phyloP scores from a whole-genome alignment of 495 filamentous ascomycete genomes.

The Penicillium pancosmium region DNA sequence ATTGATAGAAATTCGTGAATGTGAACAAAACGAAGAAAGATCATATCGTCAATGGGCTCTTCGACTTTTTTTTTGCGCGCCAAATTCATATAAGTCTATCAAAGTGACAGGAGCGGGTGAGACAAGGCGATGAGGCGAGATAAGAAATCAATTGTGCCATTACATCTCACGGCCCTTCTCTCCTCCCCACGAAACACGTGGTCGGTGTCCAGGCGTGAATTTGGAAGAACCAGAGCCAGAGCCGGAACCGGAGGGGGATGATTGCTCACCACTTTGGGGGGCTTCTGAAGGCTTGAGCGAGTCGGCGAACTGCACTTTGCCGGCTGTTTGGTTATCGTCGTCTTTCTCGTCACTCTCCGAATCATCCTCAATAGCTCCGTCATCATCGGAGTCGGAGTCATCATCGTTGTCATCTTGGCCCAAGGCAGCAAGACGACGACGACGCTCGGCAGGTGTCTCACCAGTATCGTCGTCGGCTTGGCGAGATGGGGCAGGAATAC shows the following conservation, averaged over 20 bases:
- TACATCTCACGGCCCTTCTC: conserved; percentile 31
- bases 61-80: background rate
- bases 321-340: conserved; percentile 21
- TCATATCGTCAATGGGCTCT: background rate
- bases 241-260: conserved; percentile 24
- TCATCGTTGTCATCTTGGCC: conserved; percentile 59
- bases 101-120: background rate
- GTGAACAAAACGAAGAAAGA: background rate
- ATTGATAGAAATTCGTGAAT: background rate
- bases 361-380: conserved; percentile 23
- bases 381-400: conserved; percentile 63
- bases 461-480: conserved; percentile 49
- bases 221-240: conserved; percentile 7
- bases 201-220: conserved; percentile 21
- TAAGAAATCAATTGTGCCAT: background rate
- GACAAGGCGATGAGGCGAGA: background rate
- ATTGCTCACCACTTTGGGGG: conserved; percentile 15
- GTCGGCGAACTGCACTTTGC: conserved; percentile 41
- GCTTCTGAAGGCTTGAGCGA: conserved; percentile 26
- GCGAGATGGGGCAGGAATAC: conserved; percentile 31
- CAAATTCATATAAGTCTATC: background rate
- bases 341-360: conserved; percentile 37
- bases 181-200: conserved; percentile 32
- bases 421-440: conserved; percentile 83
- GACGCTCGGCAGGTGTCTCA: conserved; percentile 83